Base-by-base conservation (phyloP, 2,329 filamentous ascomycete species). In the Ophiosphaerella narmari region DNA sequence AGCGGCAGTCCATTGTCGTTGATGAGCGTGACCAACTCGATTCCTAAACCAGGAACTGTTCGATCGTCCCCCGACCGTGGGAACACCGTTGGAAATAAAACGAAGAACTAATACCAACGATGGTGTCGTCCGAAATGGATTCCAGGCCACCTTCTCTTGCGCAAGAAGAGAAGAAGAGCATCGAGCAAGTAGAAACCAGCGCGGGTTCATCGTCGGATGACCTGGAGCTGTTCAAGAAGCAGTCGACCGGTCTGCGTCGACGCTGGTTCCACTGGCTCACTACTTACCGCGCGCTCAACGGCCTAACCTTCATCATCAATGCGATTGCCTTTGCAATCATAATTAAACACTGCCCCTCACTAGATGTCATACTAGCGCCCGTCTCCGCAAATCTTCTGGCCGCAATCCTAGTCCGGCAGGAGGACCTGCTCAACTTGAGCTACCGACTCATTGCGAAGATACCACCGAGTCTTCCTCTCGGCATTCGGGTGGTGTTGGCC, bases 371-470 rank as follows among this genome's bases (percentile, higher is more conserved):
- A 5, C 52, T 66, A 2, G 66, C 66, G 13, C 68, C 66, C 3
- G 65, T 70, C 4, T 66, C 72, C 2, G 48, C 63, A 42, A 76
- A 77, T 50, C 50, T 74, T 36, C 52, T 65, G 21, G 52, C 59
- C 14, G 55, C 68, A n/a, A 61, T 73, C 5, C 21, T 70, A 6
- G 45, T 67, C 7, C 67, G 72, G 2, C 67, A 74, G 37, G 72
- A 73, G 40, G 66, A 67, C 14, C 34, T 70, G 5, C 54, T 72
- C 54, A 74, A 73, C 47, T 6, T 50, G 4, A 57, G 65, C 34
- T 74, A 67, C 43, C 24, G 44, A 6, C 37, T 62, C 6, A 57
- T 65, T 13, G 68, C 70, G n/a, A 67, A 57, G n/a, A 45, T 63
- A 7, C 68, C 70, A 3, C 32, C 42, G 7, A 57, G 29, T 3